Base-by-base conservation (phyloP, 805 yeast species). In the Lachancea sp. region DNA sequence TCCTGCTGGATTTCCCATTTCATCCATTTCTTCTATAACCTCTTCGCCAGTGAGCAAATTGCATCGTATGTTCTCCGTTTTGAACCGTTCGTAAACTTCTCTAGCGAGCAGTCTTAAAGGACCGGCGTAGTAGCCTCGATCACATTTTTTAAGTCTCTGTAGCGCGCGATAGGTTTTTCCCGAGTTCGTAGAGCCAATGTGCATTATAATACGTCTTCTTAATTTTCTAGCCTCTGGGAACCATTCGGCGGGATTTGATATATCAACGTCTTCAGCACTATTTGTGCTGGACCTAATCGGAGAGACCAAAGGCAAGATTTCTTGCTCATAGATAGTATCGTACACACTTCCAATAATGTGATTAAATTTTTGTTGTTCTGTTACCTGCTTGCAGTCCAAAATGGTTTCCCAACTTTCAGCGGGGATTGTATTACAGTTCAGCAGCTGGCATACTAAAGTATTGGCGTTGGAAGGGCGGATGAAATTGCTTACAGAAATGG, bases 11-110 rank as follows among this genome's bases (percentile, higher is more conserved):
- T 76, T 75, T 2, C 96, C 96, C 47, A 65, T 69, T 25, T 69
- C 72, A 56, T 86, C 95, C 3, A 74, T 49, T 43, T 80, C 83
- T 2, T 80, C 75, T 12, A 86, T 70, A 11, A 90, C 79, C 59
- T 92, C 97, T 55, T 92, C 99, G n/a, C 99, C 99, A 0, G 99
- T 92, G 28, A 87, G 67, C 37, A 92, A 65, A 60, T 89, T 92
- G 62, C 97, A 89, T 20, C 78, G 65, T 1, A 80, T 64, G 0
- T 81, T 81, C 39, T 80, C 77, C 1, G 59, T 54, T 45, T 80
- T 78, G 62, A 89, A 84, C 38, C 86, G 71, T 49, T 88, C 96
- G 58, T 80, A 89, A 3, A 92, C 78, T 58, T 92, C 99, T 45
- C 97, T 69, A 0, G 97, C 98, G 38, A 92, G 68, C 41, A 92